Base-by-base conservation (phyloP, 2,329 filamentous ascomycete genomes). In the Fusarium veterinarium region DNA sequence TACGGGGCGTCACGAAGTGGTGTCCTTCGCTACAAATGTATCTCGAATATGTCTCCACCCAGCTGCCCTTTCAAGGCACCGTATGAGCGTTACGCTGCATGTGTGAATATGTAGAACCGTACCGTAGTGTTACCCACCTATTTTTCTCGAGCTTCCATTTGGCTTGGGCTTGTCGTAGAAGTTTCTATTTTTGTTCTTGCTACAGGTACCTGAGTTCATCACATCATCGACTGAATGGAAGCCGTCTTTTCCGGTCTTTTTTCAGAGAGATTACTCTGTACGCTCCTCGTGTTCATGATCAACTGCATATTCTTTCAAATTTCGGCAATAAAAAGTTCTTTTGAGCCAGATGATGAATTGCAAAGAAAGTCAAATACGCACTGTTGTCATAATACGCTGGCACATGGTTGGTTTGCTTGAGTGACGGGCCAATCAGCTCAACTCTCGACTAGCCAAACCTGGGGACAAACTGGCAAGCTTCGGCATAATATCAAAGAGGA, bases 401-500 rank as follows among this genome's bases (percentile, higher is more conserved):
- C 72, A 77, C 66, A 67, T 51, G 67, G 64, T 41, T 60, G 46
- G 58, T 69, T 31, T 61, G 62, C 62, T 60, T 62, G 67, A 77
- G 62, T 51, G 20, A 53, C n/a, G 20, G 52, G 30, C 67, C 75
- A 77, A 72, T 77, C 60, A 70, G 59, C 44, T 52, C 52, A 69
- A 60, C 60, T 51, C 60, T 60, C 23, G 31, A 35, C 73, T 65
- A 60, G 60, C 60, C 70, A 45, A 72, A 61, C 62, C 44, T 65
- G 59, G 49, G 71, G 71, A 71, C 61, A 64, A 53, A 53, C 67
- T 72, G 69, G 73, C 72, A 77, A 75, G 64, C 72, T 76, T 76
- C 73, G 75, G 75, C 75, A 76, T 35, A 75, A 41, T 51, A 61
- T 28, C 59, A 69, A 31, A 51, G 45, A 44, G 49, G 49, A 51